Evolutionary conservation across 2,329 filamentous ascomycete genomes (phyloP).

Genomic region (Ceratocystis huliohia): DNA sequence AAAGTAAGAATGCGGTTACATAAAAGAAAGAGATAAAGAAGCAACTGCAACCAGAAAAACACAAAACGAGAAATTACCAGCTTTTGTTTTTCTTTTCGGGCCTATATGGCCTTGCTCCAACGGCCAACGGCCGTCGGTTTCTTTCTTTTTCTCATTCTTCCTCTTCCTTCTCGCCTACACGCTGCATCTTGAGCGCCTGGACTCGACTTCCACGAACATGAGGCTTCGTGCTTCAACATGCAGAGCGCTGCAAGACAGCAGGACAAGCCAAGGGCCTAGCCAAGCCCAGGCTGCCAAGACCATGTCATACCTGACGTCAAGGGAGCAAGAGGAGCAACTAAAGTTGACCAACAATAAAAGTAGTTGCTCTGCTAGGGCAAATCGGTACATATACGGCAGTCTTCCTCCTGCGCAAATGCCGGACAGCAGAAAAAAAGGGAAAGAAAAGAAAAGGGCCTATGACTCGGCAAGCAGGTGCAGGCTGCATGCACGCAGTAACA

Average conservation of each 20-base stretch:
- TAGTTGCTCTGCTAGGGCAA: neutral
- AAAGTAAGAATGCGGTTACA: neutral
- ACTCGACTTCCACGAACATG: too few relatives aligned
- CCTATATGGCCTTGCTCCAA: neutral
- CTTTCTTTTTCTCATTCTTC: neutral
- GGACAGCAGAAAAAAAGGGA: neutral
- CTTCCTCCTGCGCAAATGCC: neutral
- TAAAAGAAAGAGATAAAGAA: neutral
- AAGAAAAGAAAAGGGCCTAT: too few relatives aligned
- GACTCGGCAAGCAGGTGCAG: too few relatives aligned
- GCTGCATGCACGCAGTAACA: too few relatives aligned
- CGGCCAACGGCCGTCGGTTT: neutral
- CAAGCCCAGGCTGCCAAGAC: neutral
- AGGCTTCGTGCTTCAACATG: too few relatives aligned
- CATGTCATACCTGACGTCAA: constrained; percentile 1
- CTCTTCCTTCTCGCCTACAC: neutral
- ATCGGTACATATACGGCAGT: neutral
- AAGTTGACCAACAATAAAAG: neutral
- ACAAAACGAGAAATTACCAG: neutral
- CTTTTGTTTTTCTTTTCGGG: constrained; percentile 3
- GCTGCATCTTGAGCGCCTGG: too few relatives aligned
- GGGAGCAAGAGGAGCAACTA: neutral
- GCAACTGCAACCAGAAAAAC: neutral
- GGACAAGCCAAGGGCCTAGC: too few relatives aligned
- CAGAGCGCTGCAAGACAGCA: too few relatives aligned